Evolutionary conservation across 768 basidiomycete genomes (phyloP), one percentile per base, ranked within the genome.

Genomic region (Amyloporia xantha): DNA sequence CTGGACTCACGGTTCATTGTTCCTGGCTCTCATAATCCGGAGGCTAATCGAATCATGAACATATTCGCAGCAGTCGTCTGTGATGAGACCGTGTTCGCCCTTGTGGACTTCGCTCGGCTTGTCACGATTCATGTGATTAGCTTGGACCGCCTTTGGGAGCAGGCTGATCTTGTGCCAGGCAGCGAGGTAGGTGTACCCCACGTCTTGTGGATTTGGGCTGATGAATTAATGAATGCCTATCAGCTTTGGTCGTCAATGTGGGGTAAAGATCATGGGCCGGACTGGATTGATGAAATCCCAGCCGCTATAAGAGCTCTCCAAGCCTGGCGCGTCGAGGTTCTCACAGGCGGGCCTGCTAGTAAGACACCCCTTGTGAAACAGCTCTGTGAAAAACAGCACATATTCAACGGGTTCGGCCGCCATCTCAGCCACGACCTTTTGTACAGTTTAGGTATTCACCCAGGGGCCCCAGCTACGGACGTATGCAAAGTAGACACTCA

Each of bases 41-140:
- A 7, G 19, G 17, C 5, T 9, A 5, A 28, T 17, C 41, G 41
- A 12, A 12, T 12, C 20, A 6, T 45, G 5, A 45, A 45, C 20
- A 30, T 45, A 6, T 45, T 45, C 15, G 44, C 44, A 7, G 44
- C 44, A 7, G 28, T 45, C 15, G 28, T 28, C 12, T 45, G 44
- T 19, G n/a, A 28, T 5, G 26, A 45, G 12, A 4, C n/a, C 12
- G 44, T 20, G 17, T 45, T 45, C 20, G 28, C 19, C 4, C 17
- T 33, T 5, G 17, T 45, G 5, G 44, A 45, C 20, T 45, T 45
- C 20, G 25, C 44, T 28, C 44, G 44, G 13, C n/a, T 45, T 5
- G 20, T 45, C 12, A 27, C 25, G 5, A 17, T 45, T 5, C 26
- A 35, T 15, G 28, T 45, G 11, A 45, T 45, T 7, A 7, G 7